phyloP scores from a whole-genome alignment of 139 green algal genomes.

The Ettlia oleoabundans region DNA sequence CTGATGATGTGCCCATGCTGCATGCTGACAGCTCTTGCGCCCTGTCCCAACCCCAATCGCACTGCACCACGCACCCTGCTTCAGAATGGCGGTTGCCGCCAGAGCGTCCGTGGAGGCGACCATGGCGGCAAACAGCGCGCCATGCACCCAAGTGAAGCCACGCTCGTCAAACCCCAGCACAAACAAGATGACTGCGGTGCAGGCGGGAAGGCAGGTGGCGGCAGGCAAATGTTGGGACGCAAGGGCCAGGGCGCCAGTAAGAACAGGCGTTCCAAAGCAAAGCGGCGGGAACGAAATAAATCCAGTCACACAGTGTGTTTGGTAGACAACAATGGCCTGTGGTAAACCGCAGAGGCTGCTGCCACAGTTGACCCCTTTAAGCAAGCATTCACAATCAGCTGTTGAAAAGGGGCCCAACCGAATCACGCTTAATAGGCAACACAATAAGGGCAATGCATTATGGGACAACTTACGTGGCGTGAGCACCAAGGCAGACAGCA shows the following conservation, averaged over 20 bases:
- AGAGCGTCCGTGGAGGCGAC: conserved; percentile 85
- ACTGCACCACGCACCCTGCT: conserved; percentile 71
- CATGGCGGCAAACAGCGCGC: conserved; percentile 76
- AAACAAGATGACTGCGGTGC: conserved; percentile 72
- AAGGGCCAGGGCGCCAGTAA: background rate
- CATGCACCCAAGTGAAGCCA: conserved; percentile 78
- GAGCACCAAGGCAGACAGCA: conserved; percentile 61
- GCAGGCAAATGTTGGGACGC: background rate
- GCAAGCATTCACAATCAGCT: no score
- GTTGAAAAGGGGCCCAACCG: no score
- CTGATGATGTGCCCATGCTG: no score
- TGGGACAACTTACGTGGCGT: conserved; percentile 49
- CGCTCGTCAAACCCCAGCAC: conserved; percentile 59
- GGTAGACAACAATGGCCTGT: background rate
- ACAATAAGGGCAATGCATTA: background rate
- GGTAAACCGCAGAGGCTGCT: no score
- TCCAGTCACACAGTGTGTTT: background rate
- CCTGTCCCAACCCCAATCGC: no score
- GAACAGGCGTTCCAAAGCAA: no score
- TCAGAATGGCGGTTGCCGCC: conserved; percentile 76
- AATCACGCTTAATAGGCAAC: no score
- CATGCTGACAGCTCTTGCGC: no score
- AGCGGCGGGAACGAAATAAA: no score
- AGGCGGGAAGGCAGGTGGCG: background rate
- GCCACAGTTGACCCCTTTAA: no score